These are phyloP conservation scores for Trichosporon ovoides DNA, from an alignment of 1,284 basidiomycete species.

Conservation along the genomic window DNA sequence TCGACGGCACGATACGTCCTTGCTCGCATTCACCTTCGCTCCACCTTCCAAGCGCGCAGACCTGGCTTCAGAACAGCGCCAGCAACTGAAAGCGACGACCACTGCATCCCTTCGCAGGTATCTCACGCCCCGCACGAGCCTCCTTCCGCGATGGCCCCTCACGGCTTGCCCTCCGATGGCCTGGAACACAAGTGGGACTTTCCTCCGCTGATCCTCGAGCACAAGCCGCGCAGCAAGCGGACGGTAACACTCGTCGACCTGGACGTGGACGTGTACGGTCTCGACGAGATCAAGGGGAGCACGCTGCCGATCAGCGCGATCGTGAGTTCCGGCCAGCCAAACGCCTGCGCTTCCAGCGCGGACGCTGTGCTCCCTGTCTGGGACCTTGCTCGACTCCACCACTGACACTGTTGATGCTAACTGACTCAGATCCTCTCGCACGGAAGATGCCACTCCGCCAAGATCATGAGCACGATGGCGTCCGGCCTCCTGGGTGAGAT, in stretches of 20 bases:
- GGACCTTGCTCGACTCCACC: background rate
- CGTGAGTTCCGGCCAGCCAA: slow-evolving; percentile 32
- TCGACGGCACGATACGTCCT: too few relatives aligned
- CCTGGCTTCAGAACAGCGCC: too few relatives aligned
- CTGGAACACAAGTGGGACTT: slow-evolving; percentile 9
- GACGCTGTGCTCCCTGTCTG: too few relatives aligned
- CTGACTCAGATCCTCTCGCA: slow-evolving; percentile 34
- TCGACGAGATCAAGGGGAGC: slow-evolving; percentile 37
- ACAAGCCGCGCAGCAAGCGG: slow-evolving; percentile 11
- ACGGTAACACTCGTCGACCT: slow-evolving; percentile 30
- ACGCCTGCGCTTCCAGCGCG: background rate
- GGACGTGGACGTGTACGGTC: slow-evolving; percentile 34
- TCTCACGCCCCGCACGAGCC: background rate
- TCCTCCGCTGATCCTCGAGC: slow-evolving; percentile 23
- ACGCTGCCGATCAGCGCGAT: slow-evolving; percentile 28
- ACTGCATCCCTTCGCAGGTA: background rate
- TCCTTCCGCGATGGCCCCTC: background rate
- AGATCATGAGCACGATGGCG: slow-evolving; percentile 35
- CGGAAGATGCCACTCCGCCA: slow-evolving; percentile 33
- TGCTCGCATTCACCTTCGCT: too few relatives aligned
- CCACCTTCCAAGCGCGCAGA: too few relatives aligned
- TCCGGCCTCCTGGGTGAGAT: slow-evolving; percentile 34
- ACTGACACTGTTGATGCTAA: background rate
- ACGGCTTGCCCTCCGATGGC: background rate
- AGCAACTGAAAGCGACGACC: too few relatives aligned